These are phyloP conservation scores for Candida awuae DNA, from an alignment of 805 yeast genomes.

Conservation along the genomic window DNA sequence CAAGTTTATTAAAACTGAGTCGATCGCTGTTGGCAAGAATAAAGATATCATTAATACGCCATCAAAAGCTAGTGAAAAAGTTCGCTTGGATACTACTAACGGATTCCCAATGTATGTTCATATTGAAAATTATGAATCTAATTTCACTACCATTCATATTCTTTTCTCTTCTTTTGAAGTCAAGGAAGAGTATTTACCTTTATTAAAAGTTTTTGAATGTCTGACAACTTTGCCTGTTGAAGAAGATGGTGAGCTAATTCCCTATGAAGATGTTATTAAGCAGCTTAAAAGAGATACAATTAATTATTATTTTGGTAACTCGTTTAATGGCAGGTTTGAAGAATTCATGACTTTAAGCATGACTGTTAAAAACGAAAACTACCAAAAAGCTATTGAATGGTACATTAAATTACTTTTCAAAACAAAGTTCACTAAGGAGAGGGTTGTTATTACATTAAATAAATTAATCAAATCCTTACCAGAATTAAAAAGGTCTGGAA, in stretches of 20 bases:
- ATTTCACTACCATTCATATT: constrained; percentile 64
- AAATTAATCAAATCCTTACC: constrained; percentile 52
- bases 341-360: constrained; percentile 60
- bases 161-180: constrained; percentile 48
- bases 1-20: constrained; percentile 57
- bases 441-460: constrained; percentile 61
- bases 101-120: constrained; percentile 64
- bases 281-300: constrained; percentile 68
- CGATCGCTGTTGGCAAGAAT: constrained; percentile 53
- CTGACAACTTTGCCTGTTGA: constrained; percentile 67
- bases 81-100: constrained; percentile 29
- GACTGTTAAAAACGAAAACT: constrained; percentile 54
- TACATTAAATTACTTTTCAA: constrained; percentile 53
- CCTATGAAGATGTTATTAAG: constrained; percentile 72
- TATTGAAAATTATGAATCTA: constrained; percentile 71
- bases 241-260: constrained; percentile 51
- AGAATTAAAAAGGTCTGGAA: constrained; percentile 56
- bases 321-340: constrained; percentile 51
- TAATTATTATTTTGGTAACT: constrained; percentile 45
- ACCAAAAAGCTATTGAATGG: constrained; percentile 70
- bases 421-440: constrained; percentile 61
- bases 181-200: constrained; percentile 49
- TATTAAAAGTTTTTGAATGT: constrained; percentile 56
- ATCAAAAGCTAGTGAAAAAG: constrained; percentile 18
- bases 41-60: constrained; percentile 22